These are phyloP conservation scores for Eucalyptus curtisii DNA, from an alignment of 345 rosid genomes.

Conservation along the genomic window DNA sequence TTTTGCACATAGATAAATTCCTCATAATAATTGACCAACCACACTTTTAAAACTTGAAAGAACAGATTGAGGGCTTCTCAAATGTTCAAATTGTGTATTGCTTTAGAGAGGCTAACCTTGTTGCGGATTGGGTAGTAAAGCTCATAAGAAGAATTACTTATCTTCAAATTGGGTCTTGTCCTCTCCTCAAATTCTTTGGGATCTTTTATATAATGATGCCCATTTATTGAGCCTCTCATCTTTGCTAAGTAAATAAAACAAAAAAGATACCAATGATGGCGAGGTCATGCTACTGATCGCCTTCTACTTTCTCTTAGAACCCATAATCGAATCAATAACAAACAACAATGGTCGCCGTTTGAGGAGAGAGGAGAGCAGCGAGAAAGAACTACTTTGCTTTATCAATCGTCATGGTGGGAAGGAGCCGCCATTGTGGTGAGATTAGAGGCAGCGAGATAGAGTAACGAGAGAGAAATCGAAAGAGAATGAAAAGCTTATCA, in stretches of 20 bases:
- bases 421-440: neutral
- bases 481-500: neutral
- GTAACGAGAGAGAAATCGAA: neutral
- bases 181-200: too few relatives aligned
- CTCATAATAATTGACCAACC: neutral
- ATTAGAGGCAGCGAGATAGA: neutral
- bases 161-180: too few relatives aligned
- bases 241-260: too few relatives aligned
- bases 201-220: fast-evolving
- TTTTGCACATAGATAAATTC: neutral
- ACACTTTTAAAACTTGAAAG: neutral
- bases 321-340: neutral
- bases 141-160: too few relatives aligned
- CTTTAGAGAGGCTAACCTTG: too few relatives aligned
- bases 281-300: too few relatives aligned
- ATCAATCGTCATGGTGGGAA: neutral
- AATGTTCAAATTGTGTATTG: too few relatives aligned
- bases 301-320: neutral
- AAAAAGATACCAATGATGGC: too few relatives aligned
- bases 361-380: neutral
- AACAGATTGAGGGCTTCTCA: neutral
- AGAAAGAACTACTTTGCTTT: neutral
- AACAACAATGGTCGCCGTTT: neutral
- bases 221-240: too few relatives aligned
- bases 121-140: too few relatives aligned